A percentile compares a stretch with the other conserved stretches of the same genome.
Evolutionary conservation across 257 asterid genomes (phyloP).

Genomic region (Solanum peruvianum): DNA sequence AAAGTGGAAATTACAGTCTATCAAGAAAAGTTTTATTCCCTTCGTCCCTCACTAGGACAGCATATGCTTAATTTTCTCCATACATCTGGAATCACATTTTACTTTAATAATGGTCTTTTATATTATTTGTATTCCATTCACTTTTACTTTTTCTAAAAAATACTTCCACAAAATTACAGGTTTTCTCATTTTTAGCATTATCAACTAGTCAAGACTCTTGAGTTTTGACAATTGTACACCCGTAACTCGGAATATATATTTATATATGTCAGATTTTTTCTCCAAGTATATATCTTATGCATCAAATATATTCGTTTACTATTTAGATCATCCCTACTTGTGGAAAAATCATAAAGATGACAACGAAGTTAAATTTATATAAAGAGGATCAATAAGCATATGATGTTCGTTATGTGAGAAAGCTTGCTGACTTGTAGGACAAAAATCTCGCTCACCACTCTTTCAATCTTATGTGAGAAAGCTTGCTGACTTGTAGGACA

Average conservation of each 20-base stretch:
- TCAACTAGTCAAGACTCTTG: neutral
- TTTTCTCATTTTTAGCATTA: neutral
- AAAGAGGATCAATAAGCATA: too few relatives aligned
- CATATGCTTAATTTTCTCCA: neutral
- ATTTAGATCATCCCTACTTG: too few relatives aligned
- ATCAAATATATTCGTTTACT: too few relatives aligned
- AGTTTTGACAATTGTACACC: neutral
- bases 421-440: too few relatives aligned
- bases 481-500: too few relatives aligned
- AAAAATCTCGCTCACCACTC: too few relatives aligned
- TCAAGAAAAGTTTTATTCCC: neutral
- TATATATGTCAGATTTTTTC: neutral
- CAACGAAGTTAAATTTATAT: too few relatives aligned
- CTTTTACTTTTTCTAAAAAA: neutral
- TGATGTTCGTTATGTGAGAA: too few relatives aligned
- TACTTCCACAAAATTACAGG: neutral
- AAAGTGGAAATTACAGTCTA: too few relatives aligned
- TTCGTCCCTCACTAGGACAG: neutral
- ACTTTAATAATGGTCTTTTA: neutral
- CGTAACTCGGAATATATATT: neutral
- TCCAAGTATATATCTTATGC: too few relatives aligned
- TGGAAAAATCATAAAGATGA: too few relatives aligned
- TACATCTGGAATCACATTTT: neutral
- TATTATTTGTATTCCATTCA: neutral
- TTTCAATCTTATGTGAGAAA: too few relatives aligned